These are phyloP conservation scores for Xylariaceae sp. DNA, from an alignment of 2,329 filamentous ascomycete genomes.

Conservation along the genomic window DNA sequence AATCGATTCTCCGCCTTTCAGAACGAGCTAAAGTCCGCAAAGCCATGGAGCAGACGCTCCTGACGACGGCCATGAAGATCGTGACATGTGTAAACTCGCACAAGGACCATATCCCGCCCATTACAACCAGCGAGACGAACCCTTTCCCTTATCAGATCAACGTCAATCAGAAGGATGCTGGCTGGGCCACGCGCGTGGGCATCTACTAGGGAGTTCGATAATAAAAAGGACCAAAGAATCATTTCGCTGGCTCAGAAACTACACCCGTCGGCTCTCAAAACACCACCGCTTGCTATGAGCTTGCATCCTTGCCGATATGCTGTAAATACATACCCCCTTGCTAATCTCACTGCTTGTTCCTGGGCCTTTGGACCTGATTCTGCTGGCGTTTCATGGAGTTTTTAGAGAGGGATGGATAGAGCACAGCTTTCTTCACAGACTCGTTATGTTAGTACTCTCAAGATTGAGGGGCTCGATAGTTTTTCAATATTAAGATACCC, in stretches of 20 bases:
- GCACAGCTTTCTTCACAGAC: conserved; percentile 16
- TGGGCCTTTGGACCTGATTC: conserved; percentile 4
- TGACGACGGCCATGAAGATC: conserved; percentile 88
- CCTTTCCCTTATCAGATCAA: conserved; percentile 95
- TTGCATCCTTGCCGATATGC: conserved; percentile 1
- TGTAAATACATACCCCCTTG: conserved; percentile 6
- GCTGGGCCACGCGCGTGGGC: conserved; percentile 73
- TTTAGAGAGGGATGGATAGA: conserved; percentile 26
- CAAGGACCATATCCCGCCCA: conserved; percentile 96
- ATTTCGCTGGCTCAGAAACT: neutral
- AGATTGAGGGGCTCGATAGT: conserved; percentile 14
- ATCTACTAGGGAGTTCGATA: conserved; percentile 28
- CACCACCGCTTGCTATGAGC: neutral
- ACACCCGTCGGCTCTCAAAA: neutral
- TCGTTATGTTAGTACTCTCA: conserved; percentile 18
- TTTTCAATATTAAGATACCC: conserved; percentile 31
- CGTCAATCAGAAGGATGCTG: conserved; percentile 81
- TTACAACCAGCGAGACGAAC: conserved; percentile 89
- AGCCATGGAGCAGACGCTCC: conserved; percentile 88
- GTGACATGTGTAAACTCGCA: conserved; percentile 85
- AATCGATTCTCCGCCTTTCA: conserved; percentile 43
- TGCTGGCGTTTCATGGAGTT: conserved; percentile 29
- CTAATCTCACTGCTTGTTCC: conserved; percentile 11
- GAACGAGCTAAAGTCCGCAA: conserved; percentile 88
- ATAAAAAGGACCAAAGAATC: neutral